Percentiles rank a stretch among this genome's conserved stretches.
Conservation (phyloP, 768 basidiomycete species). For the Suillus spraguei region DNA sequence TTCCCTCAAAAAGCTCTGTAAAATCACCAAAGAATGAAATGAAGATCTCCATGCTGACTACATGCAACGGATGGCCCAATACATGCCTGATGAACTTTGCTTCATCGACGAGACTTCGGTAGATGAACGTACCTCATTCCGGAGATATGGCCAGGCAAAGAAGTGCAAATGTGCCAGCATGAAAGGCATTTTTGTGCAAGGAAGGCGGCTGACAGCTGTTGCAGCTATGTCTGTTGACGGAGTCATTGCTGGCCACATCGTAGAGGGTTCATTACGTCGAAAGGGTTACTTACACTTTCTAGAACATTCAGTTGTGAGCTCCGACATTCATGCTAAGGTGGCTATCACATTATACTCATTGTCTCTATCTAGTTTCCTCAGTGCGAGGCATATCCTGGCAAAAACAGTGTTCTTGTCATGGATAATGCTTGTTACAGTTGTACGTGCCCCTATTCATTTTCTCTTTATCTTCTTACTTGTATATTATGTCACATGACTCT, state of each 20-base stretch:
- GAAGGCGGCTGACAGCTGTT: constrained; percentile 26
- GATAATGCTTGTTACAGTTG: constrained; percentile 24
- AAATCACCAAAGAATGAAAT: constrained; percentile 35
- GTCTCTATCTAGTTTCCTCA: not conserved
- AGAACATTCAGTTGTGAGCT: constrained; percentile 27
- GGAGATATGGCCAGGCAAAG: constrained; percentile 23
- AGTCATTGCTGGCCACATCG: constrained; percentile 27
- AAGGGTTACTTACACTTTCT: constrained; percentile 28
- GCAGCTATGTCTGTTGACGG: constrained; percentile 35
- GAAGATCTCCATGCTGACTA: constrained; percentile 28
- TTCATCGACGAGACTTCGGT: too few relatives aligned
- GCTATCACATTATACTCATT: too few relatives aligned
- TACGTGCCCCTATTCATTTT: too few relatives aligned
- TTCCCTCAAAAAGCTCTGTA: constrained; percentile 33
- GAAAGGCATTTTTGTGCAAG: constrained; percentile 34
- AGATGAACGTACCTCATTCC: constrained; percentile 27
- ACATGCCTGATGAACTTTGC: too few relatives aligned
- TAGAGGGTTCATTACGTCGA: constrained; percentile 34
- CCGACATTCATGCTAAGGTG: too few relatives aligned
- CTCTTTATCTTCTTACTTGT: too few relatives aligned
- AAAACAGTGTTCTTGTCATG: constrained; percentile 22
- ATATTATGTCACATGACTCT: too few relatives aligned
- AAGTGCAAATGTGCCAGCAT: constrained; percentile 27
- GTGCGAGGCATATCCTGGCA: constrained; percentile 19
- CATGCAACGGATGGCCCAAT: constrained; percentile 30